phyloP scores from a whole-genome alignment of 257 asterid species.

The Petunia axillaris region DNA sequence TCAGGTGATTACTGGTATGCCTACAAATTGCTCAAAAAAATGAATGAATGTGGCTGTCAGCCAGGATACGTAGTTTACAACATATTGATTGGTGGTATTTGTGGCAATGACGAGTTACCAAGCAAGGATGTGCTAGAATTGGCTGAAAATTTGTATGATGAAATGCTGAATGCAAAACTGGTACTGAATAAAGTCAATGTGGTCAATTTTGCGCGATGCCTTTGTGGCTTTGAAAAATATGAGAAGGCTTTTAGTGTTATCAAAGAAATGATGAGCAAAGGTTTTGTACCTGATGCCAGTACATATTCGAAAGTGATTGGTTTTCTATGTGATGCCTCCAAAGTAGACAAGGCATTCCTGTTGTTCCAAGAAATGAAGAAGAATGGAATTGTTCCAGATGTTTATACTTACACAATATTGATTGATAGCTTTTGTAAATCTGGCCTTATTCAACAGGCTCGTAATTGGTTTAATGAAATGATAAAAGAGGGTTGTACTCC shows the following conservation, averaged over 20 bases:
- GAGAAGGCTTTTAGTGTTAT: slow-evolving; percentile 71
- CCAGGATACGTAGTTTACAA: slow-evolving; percentile 92
- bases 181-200: slow-evolving; percentile 76
- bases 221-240: slow-evolving; percentile 70
- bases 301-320: slow-evolving; percentile 84
- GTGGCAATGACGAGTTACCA: slow-evolving; percentile 72
- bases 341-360: slow-evolving; percentile 79
- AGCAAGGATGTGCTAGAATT: slow-evolving; percentile 56
- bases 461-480: slow-evolving; percentile 86
- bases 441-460: slow-evolving; percentile 89
- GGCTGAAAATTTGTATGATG: slow-evolving; percentile 80
- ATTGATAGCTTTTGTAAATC: slow-evolving; percentile 91
- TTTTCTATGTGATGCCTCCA: slow-evolving; percentile 72
- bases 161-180: slow-evolving; percentile 68
- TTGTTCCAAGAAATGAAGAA: slow-evolving; percentile 78
- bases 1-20: slow-evolving; percentile 76
- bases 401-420: slow-evolving; percentile 83
- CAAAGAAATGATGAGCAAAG: slow-evolving; percentile 77
- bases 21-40: slow-evolving; percentile 80
- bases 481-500: slow-evolving; percentile 71
- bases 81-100: slow-evolving; percentile 82
- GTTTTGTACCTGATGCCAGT: slow-evolving; percentile 80
- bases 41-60: slow-evolving; percentile 69
- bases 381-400: slow-evolving; percentile 71
- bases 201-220: slow-evolving; percentile 72